phyloP scores from a whole-genome alignment of 352 stramenopile species.

The Pythium apleroticum region DNA sequence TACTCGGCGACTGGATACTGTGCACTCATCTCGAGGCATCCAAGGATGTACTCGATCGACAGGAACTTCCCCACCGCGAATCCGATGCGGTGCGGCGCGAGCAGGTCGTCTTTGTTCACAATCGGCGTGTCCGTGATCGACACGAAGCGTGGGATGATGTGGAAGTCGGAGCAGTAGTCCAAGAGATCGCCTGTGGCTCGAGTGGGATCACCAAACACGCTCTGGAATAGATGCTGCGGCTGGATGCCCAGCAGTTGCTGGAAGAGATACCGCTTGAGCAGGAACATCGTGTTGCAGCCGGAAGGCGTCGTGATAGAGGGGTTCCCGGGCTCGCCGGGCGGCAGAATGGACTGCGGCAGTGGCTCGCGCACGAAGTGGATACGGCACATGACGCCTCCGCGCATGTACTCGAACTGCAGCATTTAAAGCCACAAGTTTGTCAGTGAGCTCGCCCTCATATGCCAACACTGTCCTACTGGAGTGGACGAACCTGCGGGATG shows the following conservation, averaged over 20 bases:
- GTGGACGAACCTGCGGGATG: constrained; percentile 49
- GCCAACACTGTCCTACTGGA: background rate
- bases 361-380: constrained; percentile 67
- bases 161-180: constrained; percentile 73
- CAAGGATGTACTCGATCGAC: constrained; percentile 59
- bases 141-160: constrained; percentile 84
- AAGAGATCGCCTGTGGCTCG: constrained; percentile 53
- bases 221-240: constrained; percentile 63
- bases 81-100: constrained; percentile 74
- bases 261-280: constrained; percentile 79
- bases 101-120: constrained; percentile 61
- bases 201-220: constrained; percentile 52
- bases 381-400: constrained; percentile 75
- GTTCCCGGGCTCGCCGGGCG: background rate
- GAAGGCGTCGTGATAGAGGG: constrained; percentile 22
- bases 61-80: constrained; percentile 72
- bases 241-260: constrained; percentile 75
- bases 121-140: constrained; percentile 59
- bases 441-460: background rate
- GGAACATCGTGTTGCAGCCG: constrained; percentile 55
- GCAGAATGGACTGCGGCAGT: constrained; percentile 50
- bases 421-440: constrained; percentile 1
- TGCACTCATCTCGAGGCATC: constrained; percentile 58
- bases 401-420: constrained; percentile 84
- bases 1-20: constrained; percentile 53